Evolutionary conservation across 83 land plant genomes (phyloP), one percentile per base, ranked within the genome.

Genomic region (Thuja plicata): DNA sequence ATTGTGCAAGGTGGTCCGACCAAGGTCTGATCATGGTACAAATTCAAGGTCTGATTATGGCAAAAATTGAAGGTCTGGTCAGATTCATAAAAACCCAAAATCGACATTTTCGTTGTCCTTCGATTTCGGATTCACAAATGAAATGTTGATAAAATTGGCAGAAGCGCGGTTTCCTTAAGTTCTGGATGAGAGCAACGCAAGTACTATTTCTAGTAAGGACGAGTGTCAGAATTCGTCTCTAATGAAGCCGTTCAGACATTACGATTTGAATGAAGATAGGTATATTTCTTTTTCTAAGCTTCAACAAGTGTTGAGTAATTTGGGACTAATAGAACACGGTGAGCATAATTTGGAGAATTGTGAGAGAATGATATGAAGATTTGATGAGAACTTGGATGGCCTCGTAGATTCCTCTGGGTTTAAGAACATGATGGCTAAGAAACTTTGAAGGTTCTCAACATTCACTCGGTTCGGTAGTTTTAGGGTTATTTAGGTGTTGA

Each of bases 261-360:
- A 77, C 19, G 43, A 77, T 77, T 9, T 35, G 81, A 77, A 77
- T 38, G 19, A 77, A 35, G 43, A 37, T 32, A 21, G 80, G 35
- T 92, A 89, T 90, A 94, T 94, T 41, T 85, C 91, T 7, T 60
- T 89, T 48, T 88, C 88, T 0, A 94, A 94, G 92, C 92, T 94
- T 8, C 85, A 90, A 62, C 87, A 73, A 38, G 95, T 91, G 52
- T 81, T 94, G 88, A 2, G 76, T 12, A 91, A 85, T 30, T 46
- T 94, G 76, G 95, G 90, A 76, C 35, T 94, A 0, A 71, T 77
- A 87, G 90, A 92, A 37, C 91, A 86, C n/a, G 80, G 48, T 1
- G 41, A 30, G 11, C 66, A 60, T 60, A 1, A 60, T 60, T 6
- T 77, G 81, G 81, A 77, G 21, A 7, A 13, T 11, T 92, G 91